These are phyloP conservation scores for Neofusicoccum sp. DNA, from an alignment of 2,329 filamentous ascomycete species.

Conservation along the genomic window DNA sequence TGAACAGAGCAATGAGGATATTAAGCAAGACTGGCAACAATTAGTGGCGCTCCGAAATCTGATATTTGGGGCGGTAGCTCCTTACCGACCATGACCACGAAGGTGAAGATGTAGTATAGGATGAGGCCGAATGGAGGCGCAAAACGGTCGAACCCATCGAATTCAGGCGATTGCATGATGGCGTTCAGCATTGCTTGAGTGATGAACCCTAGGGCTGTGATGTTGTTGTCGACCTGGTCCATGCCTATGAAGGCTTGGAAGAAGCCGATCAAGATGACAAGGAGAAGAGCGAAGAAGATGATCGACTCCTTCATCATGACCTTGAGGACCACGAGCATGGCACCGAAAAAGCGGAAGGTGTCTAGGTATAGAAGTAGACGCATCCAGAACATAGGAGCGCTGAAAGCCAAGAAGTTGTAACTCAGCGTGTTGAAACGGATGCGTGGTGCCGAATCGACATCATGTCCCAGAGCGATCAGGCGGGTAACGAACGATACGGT, in stretches of 20 bases:
- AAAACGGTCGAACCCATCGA: constrained; percentile 85
- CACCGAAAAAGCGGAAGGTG: constrained; percentile 91
- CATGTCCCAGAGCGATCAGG: constrained; percentile 73
- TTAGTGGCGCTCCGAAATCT: not conserved
- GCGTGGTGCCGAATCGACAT: constrained; percentile 52
- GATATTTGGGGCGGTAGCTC: not conserved
- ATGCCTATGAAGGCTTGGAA: constrained; percentile 93
- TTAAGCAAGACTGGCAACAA: constrained; percentile 71
- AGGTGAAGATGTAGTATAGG: constrained; percentile 97
- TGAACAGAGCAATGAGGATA: constrained; percentile 95
- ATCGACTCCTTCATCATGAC: constrained; percentile 69
- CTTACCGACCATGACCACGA: constrained; percentile 80
- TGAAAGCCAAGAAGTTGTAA: constrained; percentile 93
- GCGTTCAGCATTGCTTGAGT: constrained; percentile 83
- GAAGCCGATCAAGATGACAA: constrained; percentile 83
- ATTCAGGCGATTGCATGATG: constrained; percentile 90
- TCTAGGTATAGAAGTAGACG: constrained; percentile 91
- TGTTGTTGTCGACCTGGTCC: constrained; percentile 74
- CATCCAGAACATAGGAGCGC: constrained; percentile 96
- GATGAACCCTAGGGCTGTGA: constrained; percentile 68
- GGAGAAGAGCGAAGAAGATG: constrained; percentile 92
- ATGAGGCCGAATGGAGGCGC: constrained; percentile 91
- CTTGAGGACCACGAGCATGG: constrained; percentile 96
- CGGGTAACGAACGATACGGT: constrained; percentile 77
- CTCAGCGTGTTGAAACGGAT: constrained; percentile 73